Conservation (phyloP, 2,329 filamentous ascomycete species). For the Colletotrichum sp. region DNA sequence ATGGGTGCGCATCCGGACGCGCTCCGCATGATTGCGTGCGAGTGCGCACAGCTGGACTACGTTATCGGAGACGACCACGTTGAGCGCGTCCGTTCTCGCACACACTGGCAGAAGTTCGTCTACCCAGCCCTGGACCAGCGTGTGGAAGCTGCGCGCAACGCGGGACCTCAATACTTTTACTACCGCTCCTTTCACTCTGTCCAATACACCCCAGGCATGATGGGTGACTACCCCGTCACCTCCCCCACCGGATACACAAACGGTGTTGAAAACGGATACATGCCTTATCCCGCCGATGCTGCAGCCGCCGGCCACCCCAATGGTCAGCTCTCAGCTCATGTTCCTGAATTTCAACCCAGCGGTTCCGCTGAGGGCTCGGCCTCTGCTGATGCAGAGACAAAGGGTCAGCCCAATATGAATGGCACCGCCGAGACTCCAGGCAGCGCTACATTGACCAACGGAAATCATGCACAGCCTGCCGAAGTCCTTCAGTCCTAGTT, state of each 20-base stretch:
- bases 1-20: constrained; percentile 50
- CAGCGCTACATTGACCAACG: constrained; percentile 28
- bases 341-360: constrained; percentile 64
- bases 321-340: constrained; percentile 62
- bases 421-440: constrained; percentile 29
- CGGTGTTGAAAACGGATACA: constrained; percentile 16
- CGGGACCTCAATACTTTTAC: constrained; percentile 59
- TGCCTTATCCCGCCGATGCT: constrained; percentile 1
- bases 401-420: constrained; percentile 10
- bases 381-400: background rate
- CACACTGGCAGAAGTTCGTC: constrained; percentile 83
- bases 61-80: constrained; percentile 76
- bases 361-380: background rate
- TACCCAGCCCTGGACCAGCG: constrained; percentile 73
- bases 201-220: constrained; percentile 25
- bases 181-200: constrained; percentile 27
- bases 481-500: constrained; percentile 23
- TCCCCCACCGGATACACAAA: constrained; percentile 34
- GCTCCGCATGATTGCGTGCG: constrained; percentile 59
- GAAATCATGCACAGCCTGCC: constrained; percentile 27
- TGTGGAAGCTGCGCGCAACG: constrained; percentile 74
- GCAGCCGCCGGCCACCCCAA: constrained; percentile 39
- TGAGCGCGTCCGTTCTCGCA: constrained; percentile 76
- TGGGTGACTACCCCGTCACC: constrained; percentile 29
- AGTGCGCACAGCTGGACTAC: constrained; percentile 77